Evolutionary conservation across 202 grass and related monocot genomes (phyloP).

Genomic region (Thinopyrum obtusiflorum): DNA sequence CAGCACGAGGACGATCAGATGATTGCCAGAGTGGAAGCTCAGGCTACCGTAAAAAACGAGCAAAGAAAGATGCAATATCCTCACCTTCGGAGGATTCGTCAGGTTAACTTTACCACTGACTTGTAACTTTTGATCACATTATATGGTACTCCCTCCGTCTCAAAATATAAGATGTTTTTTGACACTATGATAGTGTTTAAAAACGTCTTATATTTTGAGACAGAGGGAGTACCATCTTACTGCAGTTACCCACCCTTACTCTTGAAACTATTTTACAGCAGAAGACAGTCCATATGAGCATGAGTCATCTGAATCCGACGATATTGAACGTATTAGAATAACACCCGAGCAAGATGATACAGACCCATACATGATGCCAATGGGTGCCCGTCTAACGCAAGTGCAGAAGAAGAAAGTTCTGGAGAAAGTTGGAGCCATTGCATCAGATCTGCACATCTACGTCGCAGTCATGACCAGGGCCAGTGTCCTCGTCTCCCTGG

Average conservation of each 20-base stretch:
- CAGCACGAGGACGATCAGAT: background rate
- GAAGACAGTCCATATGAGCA: background rate
- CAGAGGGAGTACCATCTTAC: background rate
- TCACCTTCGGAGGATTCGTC: background rate
- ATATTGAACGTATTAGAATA: background rate
- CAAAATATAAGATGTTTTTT: too few relatives aligned
- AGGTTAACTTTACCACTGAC: background rate
- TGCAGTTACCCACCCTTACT: background rate
- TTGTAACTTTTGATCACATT: background rate
- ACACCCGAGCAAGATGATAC: background rate
- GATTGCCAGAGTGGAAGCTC: background rate
- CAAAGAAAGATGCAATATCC: background rate
- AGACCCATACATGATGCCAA: background rate
- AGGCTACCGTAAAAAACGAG: background rate
- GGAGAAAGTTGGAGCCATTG: background rate
- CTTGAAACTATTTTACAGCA: background rate
- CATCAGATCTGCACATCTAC: background rate
- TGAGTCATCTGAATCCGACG: background rate
- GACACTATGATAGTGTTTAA: too few relatives aligned
- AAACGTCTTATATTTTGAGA: too few relatives aligned
- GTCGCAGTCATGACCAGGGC: background rate
- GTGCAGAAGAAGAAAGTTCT: background rate
- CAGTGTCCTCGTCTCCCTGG: background rate
- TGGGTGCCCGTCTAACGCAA: background rate
- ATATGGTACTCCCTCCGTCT: background rate